These are phyloP conservation scores for Globisporangium uncinulatum DNA, from an alignment of 352 stramenopile genomes.

Conservation along the genomic window DNA sequence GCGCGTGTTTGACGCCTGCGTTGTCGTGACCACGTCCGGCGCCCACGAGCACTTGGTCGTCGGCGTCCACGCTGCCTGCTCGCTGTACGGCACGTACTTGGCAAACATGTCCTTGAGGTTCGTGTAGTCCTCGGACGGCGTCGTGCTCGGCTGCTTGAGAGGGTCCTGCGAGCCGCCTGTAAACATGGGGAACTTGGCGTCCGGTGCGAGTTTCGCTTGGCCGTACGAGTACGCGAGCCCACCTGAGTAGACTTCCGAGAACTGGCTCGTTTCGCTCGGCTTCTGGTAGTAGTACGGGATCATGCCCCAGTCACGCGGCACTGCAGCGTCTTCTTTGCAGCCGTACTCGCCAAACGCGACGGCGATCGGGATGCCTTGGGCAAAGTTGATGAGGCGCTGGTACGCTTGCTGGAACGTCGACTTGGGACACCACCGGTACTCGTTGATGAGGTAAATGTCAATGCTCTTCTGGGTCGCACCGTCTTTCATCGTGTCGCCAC, in stretches of 20 bases:
- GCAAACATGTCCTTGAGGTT: conserved; percentile 69
- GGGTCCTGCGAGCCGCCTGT: conserved; percentile 41
- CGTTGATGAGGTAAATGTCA: conserved; percentile 87
- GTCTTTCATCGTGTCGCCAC: conserved; percentile 78
- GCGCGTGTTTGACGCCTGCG: conserved; percentile 46
- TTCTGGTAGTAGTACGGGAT: conserved; percentile 73
- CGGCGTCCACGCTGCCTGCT: conserved; percentile 40
- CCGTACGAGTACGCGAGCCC: conserved; percentile 83
- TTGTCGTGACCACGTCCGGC: conserved; percentile 46
- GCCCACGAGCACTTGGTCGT: conserved; percentile 62
- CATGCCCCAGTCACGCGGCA: conserved; percentile 66
- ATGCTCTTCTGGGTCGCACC: conserved; percentile 80
- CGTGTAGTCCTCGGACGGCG: conserved; percentile 52
- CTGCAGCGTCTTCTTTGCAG: conserved; percentile 47
- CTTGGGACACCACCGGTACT: conserved; percentile 81
- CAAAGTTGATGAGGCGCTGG: conserved; percentile 63
- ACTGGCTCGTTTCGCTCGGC: conserved; percentile 55
- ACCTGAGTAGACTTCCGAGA: conserved; percentile 77
- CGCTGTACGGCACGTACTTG: conserved; percentile 46
- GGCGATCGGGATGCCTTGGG: conserved; percentile 74
- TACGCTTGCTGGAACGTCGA: conserved; percentile 69
- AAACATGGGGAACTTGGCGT: conserved; percentile 25
- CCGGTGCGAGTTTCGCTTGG: conserved; percentile 64
- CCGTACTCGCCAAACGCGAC: conserved; percentile 80
- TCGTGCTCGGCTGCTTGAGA: conserved; percentile 51